Base-by-base conservation (phyloP, 306 rosid genomes). In the Carpinus viminea region DNA sequence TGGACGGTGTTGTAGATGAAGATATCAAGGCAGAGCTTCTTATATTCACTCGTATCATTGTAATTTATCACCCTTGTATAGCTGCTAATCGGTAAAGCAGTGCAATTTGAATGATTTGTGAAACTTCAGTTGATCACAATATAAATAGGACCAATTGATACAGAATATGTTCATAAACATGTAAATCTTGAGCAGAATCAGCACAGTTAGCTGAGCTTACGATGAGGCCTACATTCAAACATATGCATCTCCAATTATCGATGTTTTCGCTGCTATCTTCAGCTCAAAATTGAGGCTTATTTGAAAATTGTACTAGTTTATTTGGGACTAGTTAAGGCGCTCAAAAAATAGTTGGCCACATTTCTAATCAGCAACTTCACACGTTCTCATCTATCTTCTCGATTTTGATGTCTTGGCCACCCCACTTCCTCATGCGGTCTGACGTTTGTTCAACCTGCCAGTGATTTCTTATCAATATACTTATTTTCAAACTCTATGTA, bases 371-470 rank as follows among this genome's bases (percentile, higher is more conserved):
- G 41, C 74, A 45, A 54, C 4, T 53, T 86, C 80, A 83, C 41
- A 62, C 70, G 26, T 50, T 38, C 46, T 69, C 80, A 5, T 8
- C 70, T 13, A 38, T 46, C 38, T 74, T 64, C 69, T 70, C 83
- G 5, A 4, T 26, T 41, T 78, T 34, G 17, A 81, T 31, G 16
- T 79, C 78, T 61, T 84, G 87, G 18, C 90, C 92, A 31, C 88
- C 86, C 92, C 92, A 88, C 69, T 38, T 86, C 77, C 76, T 54
- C 92, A 88, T 74, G 17, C 90, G 85, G 50, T 84, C 84, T 1
- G 78, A 41, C 4, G 86, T 70, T 83, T 87, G 80, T 34, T 87
- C 83, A 50, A 85, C 93, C 93, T 89, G 88, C 26, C 31, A 53
- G 20, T 34, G 24, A 16, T n/a, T 11, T 18, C 4, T 34, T 18